Evolutionary conservation across 2,329 filamentous ascomycete genomes (phyloP).

Genomic region (Ascochyta rabiei): DNA sequence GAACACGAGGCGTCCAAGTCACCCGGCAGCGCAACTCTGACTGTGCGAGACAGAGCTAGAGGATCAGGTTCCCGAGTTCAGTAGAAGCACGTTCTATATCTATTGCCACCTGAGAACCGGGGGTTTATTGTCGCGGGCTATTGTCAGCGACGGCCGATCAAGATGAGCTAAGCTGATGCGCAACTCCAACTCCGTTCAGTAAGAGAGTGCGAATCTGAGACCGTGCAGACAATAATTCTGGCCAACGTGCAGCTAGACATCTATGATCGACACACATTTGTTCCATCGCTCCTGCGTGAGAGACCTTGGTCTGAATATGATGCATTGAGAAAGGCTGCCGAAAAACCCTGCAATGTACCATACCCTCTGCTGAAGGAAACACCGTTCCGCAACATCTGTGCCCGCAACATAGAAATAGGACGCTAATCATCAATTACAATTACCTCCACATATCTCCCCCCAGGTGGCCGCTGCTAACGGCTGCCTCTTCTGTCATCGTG

Average conservation of each 20-base stretch:
- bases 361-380: neutral
- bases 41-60: neutral
- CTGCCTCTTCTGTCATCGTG: slow-evolving; percentile 31
- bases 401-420: neutral
- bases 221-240: neutral
- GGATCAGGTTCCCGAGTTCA: neutral
- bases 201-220: neutral
- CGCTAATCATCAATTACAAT: slow-evolving; percentile 19
- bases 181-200: neutral
- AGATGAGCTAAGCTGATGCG: neutral
- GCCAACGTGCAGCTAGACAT: neutral
- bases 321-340: neutral
- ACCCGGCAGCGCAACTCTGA: neutral
- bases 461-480: slow-evolving; percentile 31
- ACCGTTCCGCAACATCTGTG: neutral
- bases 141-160: neutral
- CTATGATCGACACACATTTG: neutral
- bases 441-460: neutral
- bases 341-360: neutral
- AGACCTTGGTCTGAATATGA: neutral
- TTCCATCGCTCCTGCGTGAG: neutral
- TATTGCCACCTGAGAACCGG: neutral
- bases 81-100: neutral
- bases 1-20: neutral
- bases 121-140: neutral